Base-by-base conservation (phyloP, 441 rosid genomes). In the Erodium trifolium region DNA sequence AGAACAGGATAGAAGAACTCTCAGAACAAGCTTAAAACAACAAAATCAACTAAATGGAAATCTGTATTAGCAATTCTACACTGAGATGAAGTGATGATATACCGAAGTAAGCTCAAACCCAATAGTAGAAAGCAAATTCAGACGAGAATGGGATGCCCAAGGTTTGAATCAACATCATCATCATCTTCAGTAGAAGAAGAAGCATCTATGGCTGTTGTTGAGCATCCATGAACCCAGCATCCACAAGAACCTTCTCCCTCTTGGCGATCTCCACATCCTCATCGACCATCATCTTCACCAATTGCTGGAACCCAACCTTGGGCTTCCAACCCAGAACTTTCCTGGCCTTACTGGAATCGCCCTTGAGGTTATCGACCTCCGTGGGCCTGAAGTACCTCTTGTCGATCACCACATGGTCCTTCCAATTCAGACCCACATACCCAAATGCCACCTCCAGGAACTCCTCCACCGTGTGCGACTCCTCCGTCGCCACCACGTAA, bases 401-500 rank as follows among this genome's bases (percentile, higher is more conserved):
- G 55, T 91, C 97, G 39, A 93, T 93, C 82, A 80, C 86, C 73
- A 93, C 98, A 70, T 88, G 93, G 64, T 93, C 92, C 71, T 77
- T 86, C 95, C 97, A 91, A 2, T 89, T 84, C 75, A 93, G 70
- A 7, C 88, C 97, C 55, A 91, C 89, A 34, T 84, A 85, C 63
- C 97, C 92, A 76, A 93, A 93, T 0, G 98, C 90, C 69, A 80
- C 92, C 62, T 88, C 86, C 67, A 91, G 72, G 75, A 93, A 93
- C 78, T 93, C 97, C 80, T 93, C 87, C 73, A 93, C 97, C 5
- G 96, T 83, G 63, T 93, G 98, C 16, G 96, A 82, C 53, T 93
- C 96, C 87, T 93, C 98, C 3, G 98, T 93, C 4, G 97, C 98
- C 16, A 93, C 96, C 63, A 93, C 97, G 67, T 91, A 93, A 72